These are phyloP conservation scores for Aureobasidium sp. DNA, from an alignment of 2,329 filamentous ascomycete genomes.

Conservation along the genomic window DNA sequence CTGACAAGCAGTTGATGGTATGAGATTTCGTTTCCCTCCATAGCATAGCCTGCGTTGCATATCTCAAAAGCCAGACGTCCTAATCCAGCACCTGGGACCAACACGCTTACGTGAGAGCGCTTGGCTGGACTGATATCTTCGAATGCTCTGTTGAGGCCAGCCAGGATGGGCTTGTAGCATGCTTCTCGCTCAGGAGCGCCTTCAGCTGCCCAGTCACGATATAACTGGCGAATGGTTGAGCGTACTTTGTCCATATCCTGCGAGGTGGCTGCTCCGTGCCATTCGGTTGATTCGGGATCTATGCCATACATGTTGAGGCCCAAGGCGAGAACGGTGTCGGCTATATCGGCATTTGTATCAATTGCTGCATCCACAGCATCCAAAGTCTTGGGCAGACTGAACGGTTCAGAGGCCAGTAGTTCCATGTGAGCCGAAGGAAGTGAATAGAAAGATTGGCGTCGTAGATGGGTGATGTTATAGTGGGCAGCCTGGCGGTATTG, in stretches of 20 bases:
- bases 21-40: slow-evolving; percentile 89
- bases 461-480: slow-evolving; percentile 81
- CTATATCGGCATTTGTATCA: slow-evolving; percentile 75
- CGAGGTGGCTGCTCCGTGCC: slow-evolving; percentile 61
- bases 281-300: slow-evolving; percentile 41
- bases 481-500: slow-evolving; percentile 73
- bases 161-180: slow-evolving; percentile 66
- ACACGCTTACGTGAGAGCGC: slow-evolving; percentile 44
- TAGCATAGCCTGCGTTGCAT: slow-evolving; percentile 59
- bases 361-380: slow-evolving; percentile 78
- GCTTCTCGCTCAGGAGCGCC: slow-evolving; percentile 65
- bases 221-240: slow-evolving; percentile 88
- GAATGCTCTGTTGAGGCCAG: slow-evolving; percentile 49
- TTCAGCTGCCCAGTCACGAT: slow-evolving; percentile 84
- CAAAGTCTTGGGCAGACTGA: slow-evolving; percentile 72
- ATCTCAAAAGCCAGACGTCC: slow-evolving; percentile 86
- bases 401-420: slow-evolving; percentile 70
- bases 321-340: slow-evolving; percentile 64
- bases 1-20: slow-evolving; percentile 93
- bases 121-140: slow-evolving; percentile 18
- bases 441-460: slow-evolving; percentile 88
- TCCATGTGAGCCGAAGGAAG: slow-evolving; percentile 77
- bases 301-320: slow-evolving; percentile 61
- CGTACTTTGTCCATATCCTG: slow-evolving; percentile 82
- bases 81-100: slow-evolving; percentile 84